These are phyloP conservation scores for Acacia crassicarpa DNA, from an alignment of 306 rosid species.

Conservation along the genomic window DNA sequence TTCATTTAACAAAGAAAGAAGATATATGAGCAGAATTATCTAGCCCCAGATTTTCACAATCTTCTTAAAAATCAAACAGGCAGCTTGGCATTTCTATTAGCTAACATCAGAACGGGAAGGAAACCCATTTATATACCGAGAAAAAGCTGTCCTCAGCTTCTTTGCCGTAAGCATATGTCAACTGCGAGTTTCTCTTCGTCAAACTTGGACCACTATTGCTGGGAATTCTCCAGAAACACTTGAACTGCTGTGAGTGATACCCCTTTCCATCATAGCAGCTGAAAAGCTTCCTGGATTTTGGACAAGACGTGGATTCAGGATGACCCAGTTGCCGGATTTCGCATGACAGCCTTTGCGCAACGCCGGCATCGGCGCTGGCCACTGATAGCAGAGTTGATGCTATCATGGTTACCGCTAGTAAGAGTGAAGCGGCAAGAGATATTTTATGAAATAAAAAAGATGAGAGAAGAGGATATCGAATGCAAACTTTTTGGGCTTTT, in stretches of 20 bases:
- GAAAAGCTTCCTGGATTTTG: slow-evolving; percentile 36
- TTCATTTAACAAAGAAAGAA: neutral
- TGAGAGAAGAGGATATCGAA: slow-evolving; percentile 3
- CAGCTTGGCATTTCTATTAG: neutral
- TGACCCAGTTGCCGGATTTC: slow-evolving; percentile 39
- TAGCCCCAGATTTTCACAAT: neutral
- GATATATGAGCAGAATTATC: neutral
- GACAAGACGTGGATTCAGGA: slow-evolving; percentile 18
- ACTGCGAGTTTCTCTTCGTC: slow-evolving; percentile 31
- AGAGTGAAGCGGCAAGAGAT: slow-evolving; percentile 23
- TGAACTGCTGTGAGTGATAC: slow-evolving; percentile 28
- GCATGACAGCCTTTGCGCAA: slow-evolving; percentile 26
- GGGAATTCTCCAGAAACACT: slow-evolving; percentile 37
- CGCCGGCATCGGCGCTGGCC: slow-evolving; percentile 39
- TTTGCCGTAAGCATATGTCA: slow-evolving; percentile 55
- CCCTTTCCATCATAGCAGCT: slow-evolving; percentile 26
- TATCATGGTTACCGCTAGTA: slow-evolving; percentile 44
- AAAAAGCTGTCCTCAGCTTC: slow-evolving; percentile 62
- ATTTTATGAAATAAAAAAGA: slow-evolving; percentile 36
- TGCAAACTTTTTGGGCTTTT: neutral
- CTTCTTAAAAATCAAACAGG: neutral
- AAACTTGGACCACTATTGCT: slow-evolving; percentile 22
- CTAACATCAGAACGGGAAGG: neutral
- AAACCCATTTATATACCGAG: slow-evolving; percentile 42
- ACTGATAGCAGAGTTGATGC: slow-evolving; percentile 47